phyloP scores from a whole-genome alignment of 129 eudicot genomes.

The Saposhnikovia divaricata region DNA sequence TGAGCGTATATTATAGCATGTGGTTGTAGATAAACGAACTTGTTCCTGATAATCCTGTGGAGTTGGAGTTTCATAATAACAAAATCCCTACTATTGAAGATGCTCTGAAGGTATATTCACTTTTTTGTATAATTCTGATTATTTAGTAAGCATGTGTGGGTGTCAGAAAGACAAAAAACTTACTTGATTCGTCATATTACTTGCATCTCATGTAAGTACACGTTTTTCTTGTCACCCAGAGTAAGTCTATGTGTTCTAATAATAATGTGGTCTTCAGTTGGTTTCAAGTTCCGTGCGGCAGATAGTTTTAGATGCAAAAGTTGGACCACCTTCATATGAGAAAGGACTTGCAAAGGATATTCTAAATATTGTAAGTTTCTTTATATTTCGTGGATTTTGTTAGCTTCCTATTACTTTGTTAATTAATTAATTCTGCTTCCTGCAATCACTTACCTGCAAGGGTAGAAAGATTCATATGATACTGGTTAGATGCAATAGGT shows the following conservation, averaged over 20 bases:
- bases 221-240: not conserved
- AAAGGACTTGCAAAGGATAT: conserved; percentile 75
- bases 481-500: not conserved
- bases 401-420: not conserved
- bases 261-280: conserved; percentile 37
- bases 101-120: conserved; percentile 55
- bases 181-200: not conserved
- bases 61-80: conserved; percentile 35
- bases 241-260: conserved; percentile 10
- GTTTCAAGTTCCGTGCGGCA: conserved; percentile 69
- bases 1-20: no score
- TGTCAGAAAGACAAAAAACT: no score
- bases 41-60: conserved; percentile 26
- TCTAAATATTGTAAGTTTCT: conserved; percentile 60
- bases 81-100: conserved; percentile 72
- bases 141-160: not conserved
- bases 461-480: not conserved
- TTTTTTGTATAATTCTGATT: not conserved
- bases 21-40: conserved; percentile 58
- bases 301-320: conserved; percentile 85
- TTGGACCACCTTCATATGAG: conserved; percentile 91
- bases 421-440: not conserved
- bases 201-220: not conserved
- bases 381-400: not conserved
- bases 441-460: not conserved